Evolutionary conservation across 1,139 yeast genomes (phyloP).

Genomic region (Nakaseomyces nivariensis): DNA sequence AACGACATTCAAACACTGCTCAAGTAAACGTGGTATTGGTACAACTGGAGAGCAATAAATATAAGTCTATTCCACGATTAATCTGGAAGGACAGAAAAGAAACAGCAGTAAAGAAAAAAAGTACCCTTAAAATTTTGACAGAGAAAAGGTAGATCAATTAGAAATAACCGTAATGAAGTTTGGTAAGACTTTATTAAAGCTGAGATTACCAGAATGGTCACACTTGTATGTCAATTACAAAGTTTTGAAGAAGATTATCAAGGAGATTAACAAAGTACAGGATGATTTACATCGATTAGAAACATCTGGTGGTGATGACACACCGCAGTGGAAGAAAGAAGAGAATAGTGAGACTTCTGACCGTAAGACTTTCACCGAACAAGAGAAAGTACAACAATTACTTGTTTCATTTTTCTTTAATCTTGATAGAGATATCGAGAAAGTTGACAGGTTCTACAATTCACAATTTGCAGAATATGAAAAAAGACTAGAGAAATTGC

Average conservation of each 20-base stretch:
- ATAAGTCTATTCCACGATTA: too few relatives aligned
- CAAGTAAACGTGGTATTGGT: too few relatives aligned
- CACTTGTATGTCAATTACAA: constrained; percentile 77
- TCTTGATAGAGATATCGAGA: constrained; percentile 72
- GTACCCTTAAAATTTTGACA: not conserved
- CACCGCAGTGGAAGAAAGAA: constrained; percentile 1
- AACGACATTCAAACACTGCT: too few relatives aligned
- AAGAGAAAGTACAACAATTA: constrained; percentile 34
- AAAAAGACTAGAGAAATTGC: constrained; percentile 49
- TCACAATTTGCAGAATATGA: constrained; percentile 64
- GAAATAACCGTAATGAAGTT: constrained; percentile 46
- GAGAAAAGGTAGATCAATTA: not conserved
- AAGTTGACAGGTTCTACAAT: constrained; percentile 71
- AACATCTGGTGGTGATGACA: constrained; percentile 11
- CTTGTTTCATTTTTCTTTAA: constrained; percentile 66
- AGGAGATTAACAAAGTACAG: constrained; percentile 35
- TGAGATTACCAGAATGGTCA: constrained; percentile 92
- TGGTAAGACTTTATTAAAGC: constrained; percentile 70
- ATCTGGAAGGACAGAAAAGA: too few relatives aligned
- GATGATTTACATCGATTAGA: constrained; percentile 19
- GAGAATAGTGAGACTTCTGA: constrained; percentile 4
- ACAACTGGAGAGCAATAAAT: too few relatives aligned
- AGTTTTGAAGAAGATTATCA: constrained; percentile 70
- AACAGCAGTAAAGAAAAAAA: too few relatives aligned
- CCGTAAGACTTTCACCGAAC: constrained; percentile 16